Base-by-base conservation (phyloP, 352 stramenopile species). In the Thalassiosira hispida region DNA sequence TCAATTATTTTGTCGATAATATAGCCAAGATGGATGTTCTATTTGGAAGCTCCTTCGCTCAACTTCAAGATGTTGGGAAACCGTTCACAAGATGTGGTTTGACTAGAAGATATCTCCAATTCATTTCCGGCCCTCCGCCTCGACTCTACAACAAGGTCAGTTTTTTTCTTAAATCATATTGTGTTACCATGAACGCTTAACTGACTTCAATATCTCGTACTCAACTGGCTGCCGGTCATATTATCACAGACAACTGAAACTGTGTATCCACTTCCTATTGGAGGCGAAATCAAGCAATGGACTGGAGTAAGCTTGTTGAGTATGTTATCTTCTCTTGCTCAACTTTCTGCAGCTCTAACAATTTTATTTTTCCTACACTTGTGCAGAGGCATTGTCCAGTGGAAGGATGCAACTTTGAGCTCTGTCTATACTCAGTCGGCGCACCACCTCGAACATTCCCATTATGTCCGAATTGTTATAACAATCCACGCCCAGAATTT, bases 1-100 rank as follows among this genome's bases (percentile, higher is more conserved):
- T 95, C 55, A 55, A 81, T n/a, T 85, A 82, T 27, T 94, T 93
- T 85, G 76, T 91, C 0, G 82, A 87, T 16, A 85, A 91, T 44
- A 90, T 93, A 46, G 71, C 69, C 23, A 87, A 87, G 51, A 94
- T 94, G 87, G 85, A 94, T 77, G 66, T 92, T 25, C 69, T 94
- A 2, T 94, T 94, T 68, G 73, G 83, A 20, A 86, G 80, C 14
- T 91, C 81, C 22, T 94, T 93, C 73, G 81, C 83, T n/a, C 88
- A 91, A 65, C 62, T 93, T 27, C 77, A 90, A 81, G 87, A 94
- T 77, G 79, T 93, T 55, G 89, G 89, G 1, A 91, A 93, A 74
- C 83, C 89, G 11, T 94, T 93, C 57, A 94, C 87, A n/a, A 63
- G 87, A 55, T 94, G 87, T 79, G 89, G 89, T 0, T 67, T 83